These are phyloP conservation scores for Hypoxylon perforatum DNA, from an alignment of 495 filamentous ascomycete species.

Conservation along the genomic window DNA sequence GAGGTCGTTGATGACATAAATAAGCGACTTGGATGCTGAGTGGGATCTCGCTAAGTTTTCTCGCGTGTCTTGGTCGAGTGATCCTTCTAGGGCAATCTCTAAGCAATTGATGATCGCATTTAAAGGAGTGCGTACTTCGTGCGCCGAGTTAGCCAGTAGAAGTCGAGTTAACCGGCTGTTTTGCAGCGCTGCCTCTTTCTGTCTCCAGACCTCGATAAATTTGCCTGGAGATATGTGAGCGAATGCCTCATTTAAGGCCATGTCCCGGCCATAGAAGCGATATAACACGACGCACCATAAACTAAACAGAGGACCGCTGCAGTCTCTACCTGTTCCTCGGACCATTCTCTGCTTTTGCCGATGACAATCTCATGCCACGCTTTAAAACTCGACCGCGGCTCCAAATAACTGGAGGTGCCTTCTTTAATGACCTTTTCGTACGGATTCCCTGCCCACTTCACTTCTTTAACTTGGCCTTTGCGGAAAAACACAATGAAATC, in stretches of 20 bases:
- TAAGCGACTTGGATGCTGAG: conserved; percentile 94
- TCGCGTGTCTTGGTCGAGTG: conserved; percentile 82
- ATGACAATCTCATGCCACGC: conserved; percentile 81
- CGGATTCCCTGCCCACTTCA: conserved; percentile 94
- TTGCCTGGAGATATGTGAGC: conserved; percentile 46
- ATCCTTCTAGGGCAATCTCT: conserved; percentile 90
- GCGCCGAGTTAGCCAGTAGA: conserved; percentile 89
- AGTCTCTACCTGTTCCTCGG: conserved; percentile 81
- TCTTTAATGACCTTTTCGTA: conserved; percentile 80
- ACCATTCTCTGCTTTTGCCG: conserved; percentile 80
- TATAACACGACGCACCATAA: conserved; percentile 74
- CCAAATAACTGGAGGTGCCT: conserved; percentile 75
- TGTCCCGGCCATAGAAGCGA: background rate
- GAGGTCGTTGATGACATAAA: conserved; percentile 96
- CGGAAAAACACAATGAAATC: conserved; percentile 97
- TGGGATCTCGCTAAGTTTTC: conserved; percentile 90
- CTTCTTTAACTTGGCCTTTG: conserved; percentile 78
- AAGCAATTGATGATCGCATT: conserved; percentile 98
- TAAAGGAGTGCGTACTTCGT: conserved; percentile 92
- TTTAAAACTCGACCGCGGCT: conserved; percentile 81
- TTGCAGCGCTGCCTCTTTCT: conserved; percentile 87
- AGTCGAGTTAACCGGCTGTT: conserved; percentile 83
- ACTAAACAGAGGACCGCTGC: conserved; percentile 90
- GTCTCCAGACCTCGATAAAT: conserved; percentile 90
- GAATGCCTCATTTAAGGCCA: background rate